phyloP scores from a whole-genome alignment of 1,139 yeast species.

The Hansenula sp. region DNA sequence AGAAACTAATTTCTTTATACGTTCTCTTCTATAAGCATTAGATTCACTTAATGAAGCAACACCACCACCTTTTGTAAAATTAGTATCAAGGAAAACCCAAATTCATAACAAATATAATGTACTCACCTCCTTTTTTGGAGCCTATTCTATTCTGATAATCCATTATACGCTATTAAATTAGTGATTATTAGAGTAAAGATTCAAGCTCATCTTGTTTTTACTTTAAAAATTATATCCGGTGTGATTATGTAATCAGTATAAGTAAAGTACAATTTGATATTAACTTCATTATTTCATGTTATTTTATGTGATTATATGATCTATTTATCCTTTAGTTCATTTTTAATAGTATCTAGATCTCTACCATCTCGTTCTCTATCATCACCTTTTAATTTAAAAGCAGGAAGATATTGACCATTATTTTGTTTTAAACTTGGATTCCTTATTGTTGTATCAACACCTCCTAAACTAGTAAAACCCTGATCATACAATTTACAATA shows the following conservation, averaged over 20 bases:
- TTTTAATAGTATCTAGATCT: background rate
- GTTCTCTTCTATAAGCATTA: slow-evolving; percentile 59
- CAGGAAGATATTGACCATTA: slow-evolving; percentile 48
- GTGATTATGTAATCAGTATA: background rate
- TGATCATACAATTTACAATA: slow-evolving; percentile 70
- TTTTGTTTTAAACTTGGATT: slow-evolving; percentile 52
- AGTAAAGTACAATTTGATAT: background rate
- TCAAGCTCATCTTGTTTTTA: no score
- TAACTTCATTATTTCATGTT: background rate
- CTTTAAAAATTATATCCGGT: background rate
- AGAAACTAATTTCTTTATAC: slow-evolving; percentile 61
- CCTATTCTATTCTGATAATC: slow-evolving; percentile 58
- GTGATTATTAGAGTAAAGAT: no score
- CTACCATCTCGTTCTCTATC: slow-evolving; percentile 58
- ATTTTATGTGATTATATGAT: background rate
- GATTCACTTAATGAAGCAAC: slow-evolving; percentile 66
- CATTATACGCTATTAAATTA: no score
- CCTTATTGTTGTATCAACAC: slow-evolving; percentile 55
- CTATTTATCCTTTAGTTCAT: background rate
- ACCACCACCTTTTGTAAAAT: slow-evolving; percentile 52
- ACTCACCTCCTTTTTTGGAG: slow-evolving; percentile 41
- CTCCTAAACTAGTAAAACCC: slow-evolving; percentile 85
- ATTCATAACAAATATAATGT: no score
- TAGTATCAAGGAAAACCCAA: no score
- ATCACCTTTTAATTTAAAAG: slow-evolving; percentile 51